Percentiles rank a stretch among this genome's conserved stretches.
Conservation (phyloP, 768 basidiomycete genomes). For the Cytidiella melzeri region DNA sequence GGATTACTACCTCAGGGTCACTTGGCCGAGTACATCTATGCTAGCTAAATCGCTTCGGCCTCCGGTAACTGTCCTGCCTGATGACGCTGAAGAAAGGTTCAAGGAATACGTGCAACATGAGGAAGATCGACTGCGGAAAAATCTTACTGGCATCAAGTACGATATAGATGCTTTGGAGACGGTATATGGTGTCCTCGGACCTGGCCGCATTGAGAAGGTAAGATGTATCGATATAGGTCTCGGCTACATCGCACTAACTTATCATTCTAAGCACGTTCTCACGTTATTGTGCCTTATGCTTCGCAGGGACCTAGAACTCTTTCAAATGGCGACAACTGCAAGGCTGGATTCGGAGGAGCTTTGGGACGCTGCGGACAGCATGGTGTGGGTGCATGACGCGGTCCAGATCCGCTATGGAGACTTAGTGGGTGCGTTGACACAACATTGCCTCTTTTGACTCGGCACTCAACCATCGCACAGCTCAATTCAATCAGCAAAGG, state of each 20-base stretch:
- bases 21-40: conserved; percentile 1
- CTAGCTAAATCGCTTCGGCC: conserved; percentile 9
- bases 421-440: conserved; percentile 19
- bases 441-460: background rate
- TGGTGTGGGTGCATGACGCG: conserved; percentile 14
- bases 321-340: conserved; percentile 20
- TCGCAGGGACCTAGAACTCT: conserved; percentile 23
- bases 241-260: background rate
- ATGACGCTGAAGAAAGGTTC: conserved; percentile 21
- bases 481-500: conserved; percentile 1
- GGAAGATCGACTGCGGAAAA: conserved; percentile 21
- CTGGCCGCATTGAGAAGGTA: conserved; percentile 29
- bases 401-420: conserved; percentile 17
- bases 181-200: conserved; percentile 23
- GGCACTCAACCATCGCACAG: background rate
- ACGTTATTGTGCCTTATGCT: conserved; percentile 24
- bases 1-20: conserved; percentile 23
- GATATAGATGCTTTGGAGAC: conserved; percentile 29
- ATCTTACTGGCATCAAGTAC: conserved; percentile 25
- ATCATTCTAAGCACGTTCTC: conserved; percentile 16
- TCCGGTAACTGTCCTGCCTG: conserved; percentile 17
- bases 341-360: conserved; percentile 1
- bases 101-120: conserved; percentile 19
- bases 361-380: conserved; percentile 13
- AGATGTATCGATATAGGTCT: conserved; percentile 5